Conservation (phyloP, 352 stramenopile genomes). For the Phytophthora tentaculata region DNA sequence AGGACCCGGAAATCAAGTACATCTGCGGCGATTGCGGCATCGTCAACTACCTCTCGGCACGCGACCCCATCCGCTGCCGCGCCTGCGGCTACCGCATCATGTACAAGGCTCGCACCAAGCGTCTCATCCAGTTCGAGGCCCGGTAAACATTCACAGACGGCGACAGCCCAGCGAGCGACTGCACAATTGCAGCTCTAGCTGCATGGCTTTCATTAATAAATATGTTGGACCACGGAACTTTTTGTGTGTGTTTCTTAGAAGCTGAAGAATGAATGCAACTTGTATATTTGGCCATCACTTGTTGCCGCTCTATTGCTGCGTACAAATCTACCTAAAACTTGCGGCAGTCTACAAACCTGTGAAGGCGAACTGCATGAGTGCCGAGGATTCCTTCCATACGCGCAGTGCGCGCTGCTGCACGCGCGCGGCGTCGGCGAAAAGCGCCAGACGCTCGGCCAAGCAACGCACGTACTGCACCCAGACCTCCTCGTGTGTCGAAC, state of each 20-base stretch:
- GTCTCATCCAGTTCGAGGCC: slow-evolving; percentile 92
- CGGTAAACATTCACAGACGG: slow-evolving; percentile 62
- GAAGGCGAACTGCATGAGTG: slow-evolving; percentile 61
- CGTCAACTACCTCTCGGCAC: slow-evolving; percentile 95
- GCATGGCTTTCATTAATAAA: slow-evolving; percentile 38
- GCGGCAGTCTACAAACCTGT: slow-evolving; percentile 25
- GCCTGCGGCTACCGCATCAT: slow-evolving; percentile 98
- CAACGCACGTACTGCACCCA: slow-evolving; percentile 77
- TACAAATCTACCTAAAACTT: slow-evolving; percentile 31
- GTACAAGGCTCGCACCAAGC: slow-evolving; percentile 98
- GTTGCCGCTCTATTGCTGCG: slow-evolving; percentile 6
- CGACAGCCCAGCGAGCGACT: slow-evolving; percentile 8
- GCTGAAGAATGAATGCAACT: slow-evolving; percentile 18
- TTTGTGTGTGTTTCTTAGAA: background rate
- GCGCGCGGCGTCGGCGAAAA: slow-evolving; percentile 71
- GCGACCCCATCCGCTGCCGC: slow-evolving; percentile 95
- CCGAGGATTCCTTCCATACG: slow-evolving; percentile 64
- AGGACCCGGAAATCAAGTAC: slow-evolving; percentile 96
- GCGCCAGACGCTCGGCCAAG: slow-evolving; percentile 36
- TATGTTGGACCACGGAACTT: slow-evolving; percentile 32
- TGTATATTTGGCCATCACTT: slow-evolving; percentile 25
- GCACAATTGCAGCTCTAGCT: slow-evolving; percentile 21
- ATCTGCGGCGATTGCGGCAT: slow-evolving; percentile 97
- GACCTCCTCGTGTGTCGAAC: slow-evolving; percentile 56
- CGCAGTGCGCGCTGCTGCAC: slow-evolving; percentile 77